Base-by-base conservation (phyloP, 2,329 filamentous ascomycete genomes). In the Ramularia endophylla region DNA sequence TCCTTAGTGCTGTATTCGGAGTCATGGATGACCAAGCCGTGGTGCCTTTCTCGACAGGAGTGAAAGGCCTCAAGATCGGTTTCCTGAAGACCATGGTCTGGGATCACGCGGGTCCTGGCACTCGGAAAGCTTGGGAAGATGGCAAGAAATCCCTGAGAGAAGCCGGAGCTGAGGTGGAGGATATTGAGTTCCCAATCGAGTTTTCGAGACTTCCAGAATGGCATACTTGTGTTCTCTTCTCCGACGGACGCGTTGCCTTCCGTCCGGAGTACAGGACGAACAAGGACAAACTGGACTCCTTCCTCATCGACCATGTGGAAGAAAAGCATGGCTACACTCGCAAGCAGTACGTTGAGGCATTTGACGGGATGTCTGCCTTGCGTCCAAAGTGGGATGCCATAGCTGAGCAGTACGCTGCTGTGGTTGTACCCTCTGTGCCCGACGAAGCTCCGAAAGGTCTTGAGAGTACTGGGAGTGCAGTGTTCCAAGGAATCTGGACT, bases 401-500 rank as follows among this genome's bases (percentile, higher is more conserved):
- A 4, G 67, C 71, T 0, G 59, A 60, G 1, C 55, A 60, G 12
- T 83, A 80, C 44, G 71, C 67, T 11, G 76, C 74, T 0, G 65
- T 83, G 0, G 49, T 84, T 8, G 73, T 70, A 0, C 79, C 80
- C 0, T 81, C 77, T 50, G 75, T 73, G 0, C 53, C 71, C 0
- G 80, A 79, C 40, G 78, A 80, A 49, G 80, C 80, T 0, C 78
- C 80, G 0, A 41, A 69, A 1, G 79, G 78, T 0, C 55, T 68
- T 0, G 65, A 65, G 4, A 69, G 58, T 38, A 83, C 78, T 0
- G 80, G 80, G 0, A 73, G 67, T 46, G 67, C 75, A 16, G 66
- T 76, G 42, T 60, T 59, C 46, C 44, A 54, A 30, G 18, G 48
- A 4, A 46, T 52, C 37, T 55, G 52, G 48, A 57, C 52, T 51